A percentile compares a stretch with the other conserved stretches of the same genome.
Conservation (phyloP, 2,329 filamentous ascomycete genomes). For the Monosporascus sp. region DNA sequence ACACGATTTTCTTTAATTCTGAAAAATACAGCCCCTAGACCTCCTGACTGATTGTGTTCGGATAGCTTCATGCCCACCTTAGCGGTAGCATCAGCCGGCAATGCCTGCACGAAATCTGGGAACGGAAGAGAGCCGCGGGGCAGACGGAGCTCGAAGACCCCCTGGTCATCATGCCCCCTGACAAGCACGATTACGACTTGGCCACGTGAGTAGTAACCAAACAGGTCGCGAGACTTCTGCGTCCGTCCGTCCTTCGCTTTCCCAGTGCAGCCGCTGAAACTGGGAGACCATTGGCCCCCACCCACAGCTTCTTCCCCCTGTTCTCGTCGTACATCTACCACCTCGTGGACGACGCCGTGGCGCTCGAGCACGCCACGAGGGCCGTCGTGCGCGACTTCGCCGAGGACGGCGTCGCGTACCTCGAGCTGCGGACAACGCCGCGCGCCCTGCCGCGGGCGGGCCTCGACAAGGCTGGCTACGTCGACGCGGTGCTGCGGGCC, state of each 20-base stretch:
- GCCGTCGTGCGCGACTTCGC: conserved; percentile 63
- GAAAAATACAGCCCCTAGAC: too few relatives aligned
- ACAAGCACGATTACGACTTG: conserved; percentile 67
- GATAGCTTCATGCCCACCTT: conserved; percentile 72
- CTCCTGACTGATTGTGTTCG: too few relatives aligned
- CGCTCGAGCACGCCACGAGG: conserved; percentile 57
- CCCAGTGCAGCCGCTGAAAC: too few relatives aligned
- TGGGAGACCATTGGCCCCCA: neutral
- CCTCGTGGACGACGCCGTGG: conserved; percentile 59
- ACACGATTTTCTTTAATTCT: too few relatives aligned
- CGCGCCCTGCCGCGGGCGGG: conserved; percentile 50
- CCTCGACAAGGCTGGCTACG: conserved; percentile 59
- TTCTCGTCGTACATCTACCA: conserved; percentile 78
- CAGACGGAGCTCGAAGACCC: conserved; percentile 61
- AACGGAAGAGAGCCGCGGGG: conserved; percentile 47
- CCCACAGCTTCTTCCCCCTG: conserved; percentile 66
- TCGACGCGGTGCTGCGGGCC: conserved; percentile 59
- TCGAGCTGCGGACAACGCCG: conserved; percentile 78
- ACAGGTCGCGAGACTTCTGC: too few relatives aligned
- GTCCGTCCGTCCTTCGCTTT: too few relatives aligned
- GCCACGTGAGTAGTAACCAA: conserved; percentile 47
- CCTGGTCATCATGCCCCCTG: conserved; percentile 59
- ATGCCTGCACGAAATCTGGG: conserved; percentile 72
- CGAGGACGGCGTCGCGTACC: conserved; percentile 66
- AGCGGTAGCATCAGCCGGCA: conserved; percentile 71